These are phyloP conservation scores for Gossypium mustelinum DNA, from an alignment of 345 rosid genomes.

Conservation along the genomic window DNA sequence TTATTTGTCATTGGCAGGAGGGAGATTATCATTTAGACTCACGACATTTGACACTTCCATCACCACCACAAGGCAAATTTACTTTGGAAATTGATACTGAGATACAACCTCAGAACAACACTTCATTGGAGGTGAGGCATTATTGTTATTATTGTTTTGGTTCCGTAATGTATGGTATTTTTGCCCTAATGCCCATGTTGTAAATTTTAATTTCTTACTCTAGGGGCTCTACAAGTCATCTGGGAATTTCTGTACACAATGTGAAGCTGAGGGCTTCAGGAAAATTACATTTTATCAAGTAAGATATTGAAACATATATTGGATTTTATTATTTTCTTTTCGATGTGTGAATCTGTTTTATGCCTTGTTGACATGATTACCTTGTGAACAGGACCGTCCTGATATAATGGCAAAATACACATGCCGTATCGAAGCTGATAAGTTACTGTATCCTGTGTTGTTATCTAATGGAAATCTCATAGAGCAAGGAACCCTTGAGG, in stretches of 20 bases:
- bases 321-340: conserved; percentile 12
- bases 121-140: conserved; percentile 71
- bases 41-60: conserved; percentile 63
- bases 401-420: conserved; percentile 97
- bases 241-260: conserved; percentile 92
- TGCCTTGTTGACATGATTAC: conserved; percentile 15
- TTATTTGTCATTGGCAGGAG: conserved; percentile 33
- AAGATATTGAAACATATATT: conserved; percentile 11
- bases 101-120: conserved; percentile 85
- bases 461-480: conserved; percentile 93
- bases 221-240: conserved; percentile 97
- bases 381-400: conserved; percentile 77
- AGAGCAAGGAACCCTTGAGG: conserved; percentile 82
- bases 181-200: not conserved
- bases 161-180: not conserved
- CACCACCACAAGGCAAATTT: conserved; percentile 65
- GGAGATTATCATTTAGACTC: conserved; percentile 60
- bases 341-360: conserved; percentile 14
- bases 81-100: conserved; percentile 75
- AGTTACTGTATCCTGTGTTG: conserved; percentile 79
- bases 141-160: conserved; percentile 4
- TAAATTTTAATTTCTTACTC: conserved; percentile 10
- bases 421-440: conserved; percentile 89
- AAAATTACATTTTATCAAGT: conserved; percentile 96
- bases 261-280: conserved; percentile 98